Evolutionary conservation across 1,284 basidiomycete genomes (phyloP), one percentile per base, ranked within the genome.

Genomic region (Apiotrichum akiyoshidainum): DNA sequence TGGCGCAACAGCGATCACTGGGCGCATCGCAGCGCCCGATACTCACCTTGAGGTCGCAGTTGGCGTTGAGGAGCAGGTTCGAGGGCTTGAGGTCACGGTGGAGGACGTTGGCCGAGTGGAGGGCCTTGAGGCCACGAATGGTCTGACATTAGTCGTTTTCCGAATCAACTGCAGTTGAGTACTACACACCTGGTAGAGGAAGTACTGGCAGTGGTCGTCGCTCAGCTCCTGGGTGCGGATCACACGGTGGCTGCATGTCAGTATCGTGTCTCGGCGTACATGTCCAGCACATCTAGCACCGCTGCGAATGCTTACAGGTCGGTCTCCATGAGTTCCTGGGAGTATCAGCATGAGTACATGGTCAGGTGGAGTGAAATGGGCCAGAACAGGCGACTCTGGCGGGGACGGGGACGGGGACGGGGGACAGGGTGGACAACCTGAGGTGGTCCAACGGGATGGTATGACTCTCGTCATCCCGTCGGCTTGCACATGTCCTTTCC

Each of bases 71-170:
- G 1, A 96, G 82, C 26, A 96, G 81, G 72, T 97, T 97, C 2
- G 88, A 92, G 0, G 94, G 94, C 72, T 96, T 97, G 55, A 97
- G 83, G 76, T 99, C 96, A 14, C 89, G 90, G 72, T 98, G 94
- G 7, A 93, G 84, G 46, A 93, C 89, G 72, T 91, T 88, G 35
- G 90, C 90, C 0, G 90, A 91, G 74, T 96, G 93, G 1, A 96
- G 83, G 0, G 92, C 92, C 77, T 97, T 97, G 59, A 97, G 81
- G 0, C 90, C 92, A 39, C 93, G 83, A 2, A 96, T 83, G 0
- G 91, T 90, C 86, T 92, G 72, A 12, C 54, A 61, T 47, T 45
- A 40, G 37, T 41, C 10, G 42, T 44, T 10, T 5, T 8, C 10
- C 4, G 37, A 11, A n/a, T 46, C 46, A 44, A 21, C 37, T 37